Percentiles rank a stretch among this genome's conserved stretches.
Evolutionary conservation across 306 rosid genomes (phyloP).

Genomic region (Senna siamea): DNA sequence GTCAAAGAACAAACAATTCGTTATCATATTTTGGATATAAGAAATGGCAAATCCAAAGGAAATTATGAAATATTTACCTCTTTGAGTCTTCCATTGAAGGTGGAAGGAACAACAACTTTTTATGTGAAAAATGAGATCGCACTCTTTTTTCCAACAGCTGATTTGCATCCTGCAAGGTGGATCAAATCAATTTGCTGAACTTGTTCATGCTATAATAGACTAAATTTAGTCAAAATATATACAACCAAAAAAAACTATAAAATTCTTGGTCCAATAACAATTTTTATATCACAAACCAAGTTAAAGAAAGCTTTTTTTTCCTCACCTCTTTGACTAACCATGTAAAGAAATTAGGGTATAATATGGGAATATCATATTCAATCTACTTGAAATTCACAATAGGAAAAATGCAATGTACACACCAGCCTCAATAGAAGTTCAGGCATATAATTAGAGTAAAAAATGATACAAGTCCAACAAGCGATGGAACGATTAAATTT

Average conservation of each 20-base stretch:
- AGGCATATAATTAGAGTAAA: too few relatives aligned
- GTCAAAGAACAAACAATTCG: constrained; percentile 33
- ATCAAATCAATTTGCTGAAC: constrained; percentile 25
- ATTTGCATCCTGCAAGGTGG: constrained; percentile 81
- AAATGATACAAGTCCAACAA: too few relatives aligned
- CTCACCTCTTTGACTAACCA: background rate
- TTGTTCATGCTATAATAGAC: constrained; percentile 24
- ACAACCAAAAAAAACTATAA: constrained; percentile 14
- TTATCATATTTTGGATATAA: constrained; percentile 32
- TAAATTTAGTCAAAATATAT: constrained; percentile 3
- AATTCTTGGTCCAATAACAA: constrained; percentile 26
- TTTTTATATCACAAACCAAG: constrained; percentile 27
- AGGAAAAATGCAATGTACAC: constrained; percentile 40
- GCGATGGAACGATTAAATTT: too few relatives aligned
- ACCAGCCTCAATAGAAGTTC: too few relatives aligned
- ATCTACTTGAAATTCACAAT: constrained; percentile 24
- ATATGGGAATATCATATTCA: background rate
- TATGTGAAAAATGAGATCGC: constrained; percentile 91
- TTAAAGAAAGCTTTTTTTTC: background rate
- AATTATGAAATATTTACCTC: constrained; percentile 50
- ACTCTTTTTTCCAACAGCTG: constrained; percentile 95
- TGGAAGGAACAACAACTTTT: constrained; percentile 84
- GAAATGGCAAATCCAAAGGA: background rate
- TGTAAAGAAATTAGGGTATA: constrained; percentile 12
- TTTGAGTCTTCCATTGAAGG: constrained; percentile 67